Conservation (phyloP, 2,329 filamentous ascomycete species). For the Penicillium polonicum region DNA sequence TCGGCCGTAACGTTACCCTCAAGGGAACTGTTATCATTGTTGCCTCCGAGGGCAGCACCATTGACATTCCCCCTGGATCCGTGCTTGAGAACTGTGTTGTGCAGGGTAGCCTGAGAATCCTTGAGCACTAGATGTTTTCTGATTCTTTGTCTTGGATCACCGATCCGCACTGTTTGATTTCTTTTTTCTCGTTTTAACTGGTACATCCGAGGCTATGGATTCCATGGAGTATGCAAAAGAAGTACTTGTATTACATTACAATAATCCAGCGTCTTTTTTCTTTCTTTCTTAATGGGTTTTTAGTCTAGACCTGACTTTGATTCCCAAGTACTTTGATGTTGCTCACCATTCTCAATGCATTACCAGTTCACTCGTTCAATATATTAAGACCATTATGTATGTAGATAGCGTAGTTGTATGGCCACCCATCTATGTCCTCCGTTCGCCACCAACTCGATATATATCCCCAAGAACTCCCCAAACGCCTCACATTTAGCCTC, state of each 20-base stretch:
- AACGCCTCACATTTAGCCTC: not conserved
- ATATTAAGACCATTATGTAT: too few relatives aligned
- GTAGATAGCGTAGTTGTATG: not conserved
- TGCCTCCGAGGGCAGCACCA: conserved; percentile 94
- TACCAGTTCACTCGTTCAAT: not conserved
- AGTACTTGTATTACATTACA: conserved; percentile 31
- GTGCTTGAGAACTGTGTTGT: conserved; percentile 99
- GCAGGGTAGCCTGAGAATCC: conserved; percentile 82
- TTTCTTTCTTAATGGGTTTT: conserved; percentile 13
- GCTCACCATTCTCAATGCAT: conserved; percentile 19
- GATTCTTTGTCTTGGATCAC: not conserved
- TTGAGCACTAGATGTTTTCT: conserved; percentile 60
- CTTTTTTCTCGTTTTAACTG: conserved; percentile 18
- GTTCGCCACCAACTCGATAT: not conserved
- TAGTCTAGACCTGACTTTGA: conserved; percentile 15
- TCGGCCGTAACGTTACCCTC: conserved; percentile 89
- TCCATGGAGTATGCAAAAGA: conserved; percentile 28
- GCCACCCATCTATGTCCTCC: too few relatives aligned
- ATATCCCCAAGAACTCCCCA: not conserved
- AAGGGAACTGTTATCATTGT: conserved; percentile 99
- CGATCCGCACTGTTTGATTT: not conserved
- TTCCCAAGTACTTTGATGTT: conserved; percentile 18
- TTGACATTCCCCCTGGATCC: conserved; percentile 94
- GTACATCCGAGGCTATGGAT: conserved; percentile 28
- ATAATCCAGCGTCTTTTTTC: conserved; percentile 29